Base-by-base conservation (phyloP, 768 basidiomycete species). In the Rhizopogon salebrosus region DNA sequence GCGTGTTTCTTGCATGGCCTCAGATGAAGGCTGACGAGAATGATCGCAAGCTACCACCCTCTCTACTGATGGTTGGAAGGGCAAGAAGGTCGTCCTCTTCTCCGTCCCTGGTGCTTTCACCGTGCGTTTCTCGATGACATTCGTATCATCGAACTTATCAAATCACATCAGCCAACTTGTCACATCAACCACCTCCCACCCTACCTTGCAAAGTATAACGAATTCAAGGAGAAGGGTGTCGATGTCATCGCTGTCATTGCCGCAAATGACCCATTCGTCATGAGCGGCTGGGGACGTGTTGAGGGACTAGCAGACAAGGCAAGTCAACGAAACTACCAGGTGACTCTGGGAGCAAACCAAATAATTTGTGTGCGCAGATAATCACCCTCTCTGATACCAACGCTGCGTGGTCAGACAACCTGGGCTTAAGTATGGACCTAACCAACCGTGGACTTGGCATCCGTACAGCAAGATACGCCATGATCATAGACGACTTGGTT, bases 31-130 rank as follows among this genome's bases (percentile, higher is more conserved):
- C 31, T 46, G 6, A 46, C 23, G 3, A 34, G 13, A 5, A 3
- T 10, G 31, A 23, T 4, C 31, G 34, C 20, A 63, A 87, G 86
- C 83, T 35, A 66, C 70, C 41, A 72, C 72, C 37, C 69, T 89
- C 56, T 70, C 68, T 36, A 87, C 80, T 24, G 72, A 82, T 53
- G 75, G 79, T 42, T 90, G 86, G 86, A 85, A 84, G 67, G 84
- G 83, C 62, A 92, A 92, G 75, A 88, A 86, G 65, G 86, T 92
- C 48, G 85, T 91, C 35, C 62, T 91, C 49, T 77, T 92, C 65
- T 74, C 86, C 52, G 87, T 90, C 31, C 89, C 89, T 16, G 89
- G 89, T 41, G 87, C 88, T 14, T 89, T 90, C 73, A 88, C 88
- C 14, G 88, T 89, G 56, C 54, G 83, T 55, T 52, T 51, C 41